Base-by-base conservation (phyloP, 495 filamentous ascomycete species). In the Talaromyces trachyspermus region DNA sequence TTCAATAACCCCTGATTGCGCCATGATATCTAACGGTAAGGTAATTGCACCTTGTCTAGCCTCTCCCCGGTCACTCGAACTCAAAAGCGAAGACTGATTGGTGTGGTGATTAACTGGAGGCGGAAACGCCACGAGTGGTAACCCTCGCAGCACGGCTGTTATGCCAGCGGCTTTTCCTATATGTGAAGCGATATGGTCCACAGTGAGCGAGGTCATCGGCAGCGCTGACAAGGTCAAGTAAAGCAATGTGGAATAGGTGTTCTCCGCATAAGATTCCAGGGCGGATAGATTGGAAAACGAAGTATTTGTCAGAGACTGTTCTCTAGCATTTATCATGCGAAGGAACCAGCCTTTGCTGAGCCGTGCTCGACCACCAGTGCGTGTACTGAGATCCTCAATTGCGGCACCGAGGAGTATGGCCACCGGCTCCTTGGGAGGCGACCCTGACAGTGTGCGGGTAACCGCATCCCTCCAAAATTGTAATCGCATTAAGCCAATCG, bases 111-210 rank as follows among this genome's bases (percentile, higher is more conserved):
- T 70, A 22, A 77, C 71, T n/a, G 80, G 77, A 5, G 77, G 70
- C 0, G 87, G 85, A 38, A 90, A 88, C 0, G 89, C 89, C 20
- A 96, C 72, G 11, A 95, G 58, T 12, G 91, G 89, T 42, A 96
- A 64, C 0, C 92, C 90, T 8, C 89, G 77, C 12, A 97, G 64
- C 3, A 94, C 77, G 2, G 90, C 86, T 3, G 79, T 78, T 37
- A 98, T 95, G 2, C 92, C 92, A 6, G 77, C 83, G 0, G 92
- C 88, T 61, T 98, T 98, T 14, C 92, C 92, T 33, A 97, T 85
- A 64, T 98, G 92, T 17, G 83, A 88, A 8, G 91, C 89, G 10
- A 98, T 65, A 67, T 98, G 92, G 54, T 98, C 92, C 30, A 87
- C 79, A n/a, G 87, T 83, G 29, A 95, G 70, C 12, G 84, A 90